Evolutionary conservation across 2,329 filamentous ascomycete genomes (phyloP).

Genomic region (Pseudocercospora fijiensis): DNA sequence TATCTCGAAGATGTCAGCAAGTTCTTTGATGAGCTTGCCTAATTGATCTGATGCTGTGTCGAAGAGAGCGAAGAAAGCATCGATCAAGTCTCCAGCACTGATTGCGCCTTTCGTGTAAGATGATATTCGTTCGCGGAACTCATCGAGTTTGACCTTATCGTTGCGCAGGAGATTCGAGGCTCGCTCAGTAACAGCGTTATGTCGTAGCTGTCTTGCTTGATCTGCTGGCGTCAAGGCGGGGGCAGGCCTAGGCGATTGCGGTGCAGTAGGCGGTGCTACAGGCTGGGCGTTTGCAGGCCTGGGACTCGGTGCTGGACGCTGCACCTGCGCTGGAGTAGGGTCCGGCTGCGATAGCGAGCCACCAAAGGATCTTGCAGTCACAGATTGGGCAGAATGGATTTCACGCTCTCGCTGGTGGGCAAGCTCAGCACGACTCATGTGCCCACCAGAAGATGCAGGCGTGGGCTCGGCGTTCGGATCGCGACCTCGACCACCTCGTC

Average conservation of each 20-base stretch:
- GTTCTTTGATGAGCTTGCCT: slow-evolving; percentile 84
- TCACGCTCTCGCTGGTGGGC: slow-evolving; percentile 91
- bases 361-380: slow-evolving; percentile 77
- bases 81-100: slow-evolving; percentile 73
- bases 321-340: slow-evolving; percentile 41
- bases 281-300: slow-evolving; percentile 39
- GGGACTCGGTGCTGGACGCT: slow-evolving; percentile 34
- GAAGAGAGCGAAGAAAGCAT: slow-evolving; percentile 84
- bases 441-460: slow-evolving; percentile 73
- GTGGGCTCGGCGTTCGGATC: slow-evolving; percentile 84
- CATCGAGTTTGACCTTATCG: slow-evolving; percentile 68
- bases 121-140: slow-evolving; percentile 79
- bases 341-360: slow-evolving; percentile 54
- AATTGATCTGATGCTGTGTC: slow-evolving; percentile 75
- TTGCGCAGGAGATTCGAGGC: slow-evolving; percentile 78
- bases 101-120: slow-evolving; percentile 70
- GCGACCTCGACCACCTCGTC: slow-evolving; percentile 62
- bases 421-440: slow-evolving; percentile 79
- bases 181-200: slow-evolving; percentile 81
- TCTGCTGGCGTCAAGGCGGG: slow-evolving; percentile 67
- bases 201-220: slow-evolving; percentile 74
- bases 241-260: slow-evolving; percentile 36
- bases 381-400: slow-evolving; percentile 81
- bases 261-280: slow-evolving; percentile 38
- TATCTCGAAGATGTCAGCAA: slow-evolving; percentile 90